These are phyloP conservation scores for Tolypocladium ovalisporum DNA, from an alignment of 2,329 filamentous ascomycete genomes.

Conservation along the genomic window DNA sequence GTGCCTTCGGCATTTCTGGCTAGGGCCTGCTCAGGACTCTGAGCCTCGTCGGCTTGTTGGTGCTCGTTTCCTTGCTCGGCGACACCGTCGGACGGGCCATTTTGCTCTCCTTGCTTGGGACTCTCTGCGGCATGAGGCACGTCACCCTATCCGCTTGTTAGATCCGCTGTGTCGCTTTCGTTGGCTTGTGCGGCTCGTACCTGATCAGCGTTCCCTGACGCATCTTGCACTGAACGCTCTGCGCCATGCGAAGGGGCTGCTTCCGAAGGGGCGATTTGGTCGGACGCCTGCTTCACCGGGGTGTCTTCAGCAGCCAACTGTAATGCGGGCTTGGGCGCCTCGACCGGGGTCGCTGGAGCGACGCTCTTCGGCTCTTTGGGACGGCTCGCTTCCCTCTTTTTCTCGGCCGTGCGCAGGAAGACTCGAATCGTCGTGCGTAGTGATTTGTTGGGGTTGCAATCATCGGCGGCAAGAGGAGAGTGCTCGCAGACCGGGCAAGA, in stretches of 20 bases:
- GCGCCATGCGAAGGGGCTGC: neutral
- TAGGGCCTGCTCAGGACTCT: neutral
- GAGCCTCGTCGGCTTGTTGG: neutral
- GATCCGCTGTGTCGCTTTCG: neutral
- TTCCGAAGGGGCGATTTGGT: neutral
- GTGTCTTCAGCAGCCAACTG: constrained; percentile 10
- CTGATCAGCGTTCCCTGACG: constrained; percentile 3
- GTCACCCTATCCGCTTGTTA: neutral
- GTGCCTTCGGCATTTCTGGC: constrained; percentile 6
- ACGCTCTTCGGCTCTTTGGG: constrained; percentile 35
- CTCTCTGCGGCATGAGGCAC: neutral
- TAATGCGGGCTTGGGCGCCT: constrained; percentile 22
- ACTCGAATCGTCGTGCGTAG: constrained; percentile 87
- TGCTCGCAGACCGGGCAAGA: constrained; percentile 92
- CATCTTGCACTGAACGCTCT: neutral
- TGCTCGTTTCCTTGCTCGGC: constrained; percentile 2
- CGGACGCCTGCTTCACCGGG: constrained; percentile 3
- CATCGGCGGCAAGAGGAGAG: constrained; percentile 71
- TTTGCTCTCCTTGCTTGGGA: neutral
- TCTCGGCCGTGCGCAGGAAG: constrained; percentile 82
- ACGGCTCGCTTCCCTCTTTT: constrained; percentile 64
- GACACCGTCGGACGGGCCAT: neutral
- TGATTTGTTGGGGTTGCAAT: constrained; percentile 81
- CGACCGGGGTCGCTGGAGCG: constrained; percentile 28
- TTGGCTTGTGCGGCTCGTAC: neutral